phyloP scores from a whole-genome alignment of 1,139 yeast genomes.

The Tardiomyces digboiensis region DNA sequence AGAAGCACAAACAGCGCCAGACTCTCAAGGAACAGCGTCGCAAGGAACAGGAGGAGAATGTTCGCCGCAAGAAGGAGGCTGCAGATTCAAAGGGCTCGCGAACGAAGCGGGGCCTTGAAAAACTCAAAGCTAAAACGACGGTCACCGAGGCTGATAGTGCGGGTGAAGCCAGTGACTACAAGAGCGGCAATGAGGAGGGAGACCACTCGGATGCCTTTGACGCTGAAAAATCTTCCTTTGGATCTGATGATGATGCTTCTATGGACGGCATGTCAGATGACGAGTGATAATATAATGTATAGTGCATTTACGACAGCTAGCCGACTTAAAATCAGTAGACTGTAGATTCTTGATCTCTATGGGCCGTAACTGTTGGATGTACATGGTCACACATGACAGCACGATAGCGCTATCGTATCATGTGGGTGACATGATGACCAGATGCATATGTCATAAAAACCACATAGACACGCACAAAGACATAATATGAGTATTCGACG shows the following conservation, averaged over 20 bases:
- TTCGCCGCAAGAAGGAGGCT: constrained; percentile 64
- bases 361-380: too few relatives aligned
- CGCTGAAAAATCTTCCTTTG: constrained; percentile 9
- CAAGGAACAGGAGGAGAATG: constrained; percentile 70
- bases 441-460: too few relatives aligned
- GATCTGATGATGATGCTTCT: neutral
- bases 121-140: constrained; percentile 17
- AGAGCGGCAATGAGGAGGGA: constrained; percentile 18
- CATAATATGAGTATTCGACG: neutral
- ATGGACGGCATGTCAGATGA: neutral
- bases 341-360: too few relatives aligned
- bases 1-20: constrained; percentile 53
- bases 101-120: constrained; percentile 50
- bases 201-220: constrained; percentile 33
- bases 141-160: constrained; percentile 14
- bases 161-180: constrained; percentile 15
- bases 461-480: neutral
- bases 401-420: too few relatives aligned
- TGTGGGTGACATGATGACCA: too few relatives aligned
- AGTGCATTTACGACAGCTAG: neutral
- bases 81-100: constrained; percentile 58
- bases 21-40: constrained; percentile 63
- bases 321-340: too few relatives aligned
- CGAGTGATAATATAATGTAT: neutral
- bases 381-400: too few relatives aligned